A percentile compares a stretch with the other conserved stretches of the same genome.
Conservation (phyloP, 164 flowering plant species). For the Annona squamosa region DNA sequence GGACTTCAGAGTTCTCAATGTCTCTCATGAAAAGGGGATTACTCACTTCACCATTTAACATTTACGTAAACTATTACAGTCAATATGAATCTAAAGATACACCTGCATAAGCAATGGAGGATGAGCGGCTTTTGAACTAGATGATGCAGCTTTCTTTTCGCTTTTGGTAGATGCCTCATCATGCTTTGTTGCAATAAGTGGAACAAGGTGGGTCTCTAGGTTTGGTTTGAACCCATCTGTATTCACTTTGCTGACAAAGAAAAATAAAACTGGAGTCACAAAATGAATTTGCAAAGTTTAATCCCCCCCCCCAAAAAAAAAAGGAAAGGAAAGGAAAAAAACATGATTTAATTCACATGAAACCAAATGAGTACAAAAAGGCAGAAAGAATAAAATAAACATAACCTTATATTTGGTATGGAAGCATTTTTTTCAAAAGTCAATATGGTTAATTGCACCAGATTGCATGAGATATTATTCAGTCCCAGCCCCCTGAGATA, state of each 20-base stretch:
- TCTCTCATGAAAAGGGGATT: not conserved
- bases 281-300: not conserved
- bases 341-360: not conserved
- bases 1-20: not conserved
- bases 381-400: not conserved
- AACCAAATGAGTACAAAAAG: not conserved
- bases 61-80: not conserved
- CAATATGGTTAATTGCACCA: not conserved
- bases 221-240: conserved; percentile 90
- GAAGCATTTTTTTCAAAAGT: not conserved
- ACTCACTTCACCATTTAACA: not conserved
- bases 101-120: conserved; percentile 88
- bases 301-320: not conserved
- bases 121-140: conserved; percentile 48
- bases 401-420: not conserved
- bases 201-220: conserved; percentile 86
- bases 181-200: conserved; percentile 58
- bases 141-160: conserved; percentile 37
- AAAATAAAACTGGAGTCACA: conserved; percentile 7
- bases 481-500: not conserved
- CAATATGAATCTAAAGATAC: conserved; percentile 6
- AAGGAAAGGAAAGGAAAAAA: not conserved
- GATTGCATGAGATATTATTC: not conserved
- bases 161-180: conserved; percentile 45
- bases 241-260: conserved; percentile 62